Base-by-base conservation (phyloP, 73 alveolate species). In the Paraurostyla sp. region DNA sequence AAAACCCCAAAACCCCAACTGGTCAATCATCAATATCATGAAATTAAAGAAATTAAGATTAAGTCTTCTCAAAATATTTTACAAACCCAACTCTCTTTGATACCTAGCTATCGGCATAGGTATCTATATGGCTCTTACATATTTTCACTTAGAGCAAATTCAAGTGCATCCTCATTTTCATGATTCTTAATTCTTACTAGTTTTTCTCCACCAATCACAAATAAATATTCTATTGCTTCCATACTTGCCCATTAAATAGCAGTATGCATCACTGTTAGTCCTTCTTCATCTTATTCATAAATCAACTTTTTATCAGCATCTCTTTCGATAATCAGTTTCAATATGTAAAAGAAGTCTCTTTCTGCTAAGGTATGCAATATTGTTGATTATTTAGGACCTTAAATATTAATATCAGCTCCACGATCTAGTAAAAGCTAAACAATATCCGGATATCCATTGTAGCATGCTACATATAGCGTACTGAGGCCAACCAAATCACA, bases 91-190 rank as follows among this genome's bases (percentile, higher is more conserved):
- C 41, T 15, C 41, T 65, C 82, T 65, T 65, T 11, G 25, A 65
- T 22, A 16, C 82, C 82, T 18, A 65, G 58, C 25, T 65, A 7
- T 36, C 41, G 9, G 41, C 82, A 65, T 9, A 65, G 38, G 38
- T 65, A 65, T 58, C 41, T 65, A 65, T 65, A 65, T 6, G 82
- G 82, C 25, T 65, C 82, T 65, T 32, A 30, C 41, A 38, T 15
- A 30, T 65, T 65, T 65, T 65, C 82, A 16, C 30, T 4, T 22
- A 36, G 36, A 65, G 82, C 82, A 6, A 65, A 38, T 65, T 65
- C 82, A 36, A 65, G 59, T 15, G 58, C 82, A 65, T 65, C 82
- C 58, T 36, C 82, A 6, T 6, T 40, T 23, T 65, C 82, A 65
- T 35, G 3, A 65, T 65, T 65, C 41, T 65, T 65, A 32, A 65